Evolutionary conservation across 345 rosid genomes (phyloP).

Genomic region (Boechera retrofracta): DNA sequence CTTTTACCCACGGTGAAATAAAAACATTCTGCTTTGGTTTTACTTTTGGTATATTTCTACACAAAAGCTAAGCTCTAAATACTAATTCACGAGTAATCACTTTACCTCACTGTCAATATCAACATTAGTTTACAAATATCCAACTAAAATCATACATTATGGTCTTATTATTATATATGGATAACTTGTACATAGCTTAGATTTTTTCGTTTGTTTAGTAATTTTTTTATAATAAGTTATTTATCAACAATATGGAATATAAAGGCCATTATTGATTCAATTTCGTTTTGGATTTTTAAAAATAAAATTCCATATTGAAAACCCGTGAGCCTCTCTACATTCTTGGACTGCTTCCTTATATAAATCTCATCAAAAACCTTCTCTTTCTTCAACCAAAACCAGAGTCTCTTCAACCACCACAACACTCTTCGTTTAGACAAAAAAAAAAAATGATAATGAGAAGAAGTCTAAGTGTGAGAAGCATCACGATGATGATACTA

Average conservation of each 20-base stretch:
- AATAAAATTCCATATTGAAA: constrained; percentile 23
- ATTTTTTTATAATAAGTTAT: background rate
- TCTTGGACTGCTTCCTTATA: constrained; percentile 53
- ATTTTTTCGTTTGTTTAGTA: constrained; percentile 11
- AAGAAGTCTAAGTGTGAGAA: constrained; percentile 48
- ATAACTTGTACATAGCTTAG: background rate
- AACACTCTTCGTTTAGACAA: constrained; percentile 12
- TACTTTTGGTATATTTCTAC: background rate
- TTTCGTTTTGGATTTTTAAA: background rate
- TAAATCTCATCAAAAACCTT: constrained; percentile 47
- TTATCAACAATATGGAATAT: constrained; percentile 18
- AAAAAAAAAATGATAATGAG: constrained; percentile 47
- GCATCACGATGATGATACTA: constrained; percentile 60
- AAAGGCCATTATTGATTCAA: constrained; percentile 1
- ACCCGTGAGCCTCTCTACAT: constrained; percentile 50
- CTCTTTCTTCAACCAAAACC: constrained; percentile 27
- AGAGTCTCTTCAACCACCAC: constrained; percentile 27
- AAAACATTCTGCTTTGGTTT: background rate
- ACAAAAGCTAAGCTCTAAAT: constrained; percentile 11
- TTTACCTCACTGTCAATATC: constrained; percentile 31
- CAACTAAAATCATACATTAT: constrained; percentile 27
- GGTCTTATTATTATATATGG: constrained; percentile 26
- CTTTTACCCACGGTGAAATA: constrained; percentile 24
- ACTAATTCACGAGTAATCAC: constrained; percentile 34
- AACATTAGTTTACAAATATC: constrained; percentile 28